Percentiles rank a stretch among this genome's conserved stretches.
Evolutionary conservation across 2,329 filamentous ascomycete genomes (phyloP).

Genomic region (Phialocephala sp.): DNA sequence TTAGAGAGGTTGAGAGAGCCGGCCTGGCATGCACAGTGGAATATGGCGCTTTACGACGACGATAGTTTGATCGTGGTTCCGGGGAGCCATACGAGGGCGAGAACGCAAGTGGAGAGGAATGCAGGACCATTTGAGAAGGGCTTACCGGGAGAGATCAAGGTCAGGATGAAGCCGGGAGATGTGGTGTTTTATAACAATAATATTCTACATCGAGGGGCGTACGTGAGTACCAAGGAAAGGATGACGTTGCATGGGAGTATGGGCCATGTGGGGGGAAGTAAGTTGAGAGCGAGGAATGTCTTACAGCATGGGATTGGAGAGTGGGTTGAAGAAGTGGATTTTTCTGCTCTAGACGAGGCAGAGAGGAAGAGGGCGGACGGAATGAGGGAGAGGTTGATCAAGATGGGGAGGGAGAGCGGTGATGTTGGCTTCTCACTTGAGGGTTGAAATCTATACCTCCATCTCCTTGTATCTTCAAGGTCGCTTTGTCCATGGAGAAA

Average conservation of each 20-base stretch:
- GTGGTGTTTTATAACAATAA: conserved; percentile 91
- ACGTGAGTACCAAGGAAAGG: conserved; percentile 62
- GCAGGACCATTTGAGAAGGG: conserved; percentile 68
- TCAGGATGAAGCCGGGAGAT: conserved; percentile 74
- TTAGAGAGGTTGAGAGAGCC: conserved; percentile 61
- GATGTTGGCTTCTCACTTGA: conserved; percentile 68
- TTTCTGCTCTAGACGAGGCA: conserved; percentile 49
- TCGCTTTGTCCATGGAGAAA: background rate
- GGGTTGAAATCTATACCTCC: conserved; percentile 46
- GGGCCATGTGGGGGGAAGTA: conserved; percentile 62
- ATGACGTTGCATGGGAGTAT: conserved; percentile 77
- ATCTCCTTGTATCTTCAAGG: background rate
- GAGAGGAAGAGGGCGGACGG: conserved; percentile 58
- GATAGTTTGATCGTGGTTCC: conserved; percentile 77
- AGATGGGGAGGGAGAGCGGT: conserved; percentile 63
- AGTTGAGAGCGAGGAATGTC: conserved; percentile 70
- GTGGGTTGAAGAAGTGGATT: conserved; percentile 67
- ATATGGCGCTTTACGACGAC: conserved; percentile 80
- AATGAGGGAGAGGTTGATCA: conserved; percentile 68
- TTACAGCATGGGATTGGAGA: conserved; percentile 74
- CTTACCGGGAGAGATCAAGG: conserved; percentile 68
- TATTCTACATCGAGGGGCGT: conserved; percentile 77
- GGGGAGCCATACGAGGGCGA: conserved; percentile 72
- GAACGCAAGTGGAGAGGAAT: conserved; percentile 71
- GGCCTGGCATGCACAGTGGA: conserved; percentile 84